Base-by-base conservation (phyloP, 768 basidiomycete species). In the Boletus subcaerulescens region DNA sequence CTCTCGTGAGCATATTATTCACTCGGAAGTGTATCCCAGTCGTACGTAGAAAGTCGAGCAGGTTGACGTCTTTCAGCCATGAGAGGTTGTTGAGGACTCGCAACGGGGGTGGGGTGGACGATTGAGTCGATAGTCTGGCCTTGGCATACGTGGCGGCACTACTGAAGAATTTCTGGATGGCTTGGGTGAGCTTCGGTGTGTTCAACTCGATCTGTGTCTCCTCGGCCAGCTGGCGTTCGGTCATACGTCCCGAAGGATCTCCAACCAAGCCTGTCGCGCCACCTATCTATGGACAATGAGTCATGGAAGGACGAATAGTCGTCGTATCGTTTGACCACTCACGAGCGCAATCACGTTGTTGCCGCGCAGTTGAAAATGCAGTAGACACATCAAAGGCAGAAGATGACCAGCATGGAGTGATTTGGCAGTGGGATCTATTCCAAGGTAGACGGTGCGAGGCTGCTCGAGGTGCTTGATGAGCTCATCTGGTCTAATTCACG, bases 211-310 rank as follows among this genome's bases (percentile, higher is more conserved):
- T 81, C 48, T 82, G 77, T 11, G 79, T 70, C 13, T 72, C 69
- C 35, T 85, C 77, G 5, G 93, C 81, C 4, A 84, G 77, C 50
- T 85, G 80, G 20, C 97, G 85, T 71, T 97, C 96, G 0, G 83
- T 83, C 5, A 80, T 78, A 35, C 95, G 81, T 2, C 97, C 96
- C 5, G 95, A 96, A 9, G 97, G 97, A 67, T 99, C 97, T 7
- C 97, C 97, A 43, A 99, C 87, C n/a, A 89, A 84, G 10, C 93
- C 97, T 0, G 96, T 98, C 10, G 93, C 95, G 1, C 93, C 94
- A 32, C 97, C 96, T 68, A 98, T 89, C 96, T 98, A 65, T 32
- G 33, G 12, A 13, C n/a, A 38, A 46, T 24, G 7, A 46, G 52
- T 58, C 46, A 50, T 29, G 44, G 5, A 45, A 49, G 31, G 38